Base-by-base conservation (phyloP, 441 rosid species). In the Croton laevigatus region DNA sequence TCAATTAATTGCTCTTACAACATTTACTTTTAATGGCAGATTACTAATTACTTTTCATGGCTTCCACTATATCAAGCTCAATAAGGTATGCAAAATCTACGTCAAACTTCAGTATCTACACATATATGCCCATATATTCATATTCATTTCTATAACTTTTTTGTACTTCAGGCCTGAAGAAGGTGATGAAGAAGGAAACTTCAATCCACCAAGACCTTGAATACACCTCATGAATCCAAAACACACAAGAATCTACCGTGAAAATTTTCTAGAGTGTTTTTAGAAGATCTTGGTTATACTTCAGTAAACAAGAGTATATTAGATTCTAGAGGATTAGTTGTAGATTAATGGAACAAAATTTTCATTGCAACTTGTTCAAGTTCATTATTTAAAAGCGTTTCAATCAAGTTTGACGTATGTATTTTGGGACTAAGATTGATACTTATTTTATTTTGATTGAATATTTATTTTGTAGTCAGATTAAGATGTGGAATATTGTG, bases 201-300 rank as follows among this genome's bases (percentile, higher is more conserved):
- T 46, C 60, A 34, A 58, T 38, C 45, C 61, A 51, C 14, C 72
- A 16, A 46, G 38, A 40, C 70, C 32, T 53, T 51, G 37, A 68
- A 13, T 0, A 27, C 38, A 62, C 6, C 20, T 20, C 2, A 27
- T 38, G 19, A 51, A 64, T 42, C 48, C 20, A 66, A 42, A 16
- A 60, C 27, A 42, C 62, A 73, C 52, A 78, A 74, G 51, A 63
- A 61, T 55, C 63, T 68, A 12, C 74, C 2, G 0, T 11, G 48
- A 53, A 84, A 68, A 71, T 85, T 86, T 19, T 80, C 85, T 63
- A 79, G 86, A 45, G 92, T 88, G 7, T 88, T 88, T 75, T 84
- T 88, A 0, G 88, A 86, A 75, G 88, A 88, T 69, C 84, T 80
- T 40, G 86, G 79, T 4, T 82, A 81, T 23, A 84, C 80, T 9